Base-by-base conservation (phyloP, 2,329 filamentous ascomycete species). In the Monilinia fructigena region DNA sequence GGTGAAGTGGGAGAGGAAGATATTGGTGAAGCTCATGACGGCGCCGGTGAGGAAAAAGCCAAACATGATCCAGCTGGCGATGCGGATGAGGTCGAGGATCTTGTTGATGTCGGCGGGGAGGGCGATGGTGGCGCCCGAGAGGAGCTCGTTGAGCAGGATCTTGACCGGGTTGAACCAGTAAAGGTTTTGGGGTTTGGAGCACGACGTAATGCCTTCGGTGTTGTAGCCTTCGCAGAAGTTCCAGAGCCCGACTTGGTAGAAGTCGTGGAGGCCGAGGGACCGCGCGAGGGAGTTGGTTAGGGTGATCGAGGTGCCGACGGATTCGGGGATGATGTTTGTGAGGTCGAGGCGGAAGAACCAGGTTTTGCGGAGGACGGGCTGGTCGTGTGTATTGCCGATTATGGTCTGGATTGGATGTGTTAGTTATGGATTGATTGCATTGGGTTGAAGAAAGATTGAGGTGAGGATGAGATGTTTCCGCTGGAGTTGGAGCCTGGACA, bases 101-200 rank as follows among this genome's bases (percentile, higher is more conserved):
- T 88, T 83, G 75, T 86, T 84, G 72, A 96, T 86, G 68, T 93
- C 80, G 40, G 85, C 82, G 14, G 94, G 93, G 31, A 97, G 82
- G 14, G 90, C 90, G 76, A 97, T 93, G 47, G 88, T 90, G 28
- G 93, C 92, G 54, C 93, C 92, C 14, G 91, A 80, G 12, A 98
- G 83, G 38, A 98, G 82, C 79, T 97, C 90, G 72, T 85, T 86
- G 69, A 92, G 81, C 58, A 98, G 80, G 71, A 97, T 92, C 66
- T 89, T 81, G 53, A 97, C 89, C 0, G 93, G 93, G 76, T 97
- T 92, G 80, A 97, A 97, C 89, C 91, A 96, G 80, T 91, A 98
- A 66, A 93, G 81, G 10, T 82, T 81, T 73, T 86, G 74, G 0
- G 92, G 89, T 7, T 79, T 78, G 10, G 90, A 93, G 79, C 94